Conservation (phyloP, 768 basidiomycete species). For the Xerocomus brunneocitrinus region DNA sequence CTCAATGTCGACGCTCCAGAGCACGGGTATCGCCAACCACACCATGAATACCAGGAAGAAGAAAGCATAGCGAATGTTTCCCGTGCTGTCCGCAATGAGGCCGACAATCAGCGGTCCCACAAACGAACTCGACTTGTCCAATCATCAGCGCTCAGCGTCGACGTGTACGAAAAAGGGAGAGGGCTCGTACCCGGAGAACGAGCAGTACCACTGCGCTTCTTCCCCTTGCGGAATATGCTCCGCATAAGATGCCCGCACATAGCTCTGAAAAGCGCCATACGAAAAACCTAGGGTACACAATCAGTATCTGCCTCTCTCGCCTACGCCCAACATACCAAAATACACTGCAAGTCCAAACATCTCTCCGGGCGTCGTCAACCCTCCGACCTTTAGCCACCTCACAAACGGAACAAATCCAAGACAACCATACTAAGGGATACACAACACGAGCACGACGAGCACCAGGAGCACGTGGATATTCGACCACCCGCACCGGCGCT, state of each 20-base stretch:
- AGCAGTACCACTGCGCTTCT: constrained; percentile 84
- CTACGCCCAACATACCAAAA: constrained; percentile 50
- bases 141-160: constrained; percentile 7
- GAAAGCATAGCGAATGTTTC: constrained; percentile 89
- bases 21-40: constrained; percentile 72
- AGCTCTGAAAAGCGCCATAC: constrained; percentile 90
- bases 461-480: constrained; percentile 61
- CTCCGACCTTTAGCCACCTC: constrained; percentile 52
- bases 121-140: constrained; percentile 77
- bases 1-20: constrained; percentile 66
- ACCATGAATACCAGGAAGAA: constrained; percentile 84
- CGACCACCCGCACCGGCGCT: constrained; percentile 57
- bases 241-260: constrained; percentile 82
- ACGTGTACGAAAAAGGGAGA: too few relatives aligned
- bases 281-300: constrained; percentile 44
- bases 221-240: constrained; percentile 84
- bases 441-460: constrained; percentile 61
- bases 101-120: constrained; percentile 88
- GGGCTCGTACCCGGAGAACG: constrained; percentile 49
- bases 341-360: constrained; percentile 82
- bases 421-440: constrained; percentile 78
- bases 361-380: constrained; percentile 73
- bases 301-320: neutral
- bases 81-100: constrained; percentile 80
- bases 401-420: constrained; percentile 66